A percentile compares a stretch with the other conserved stretches of the same genome.
Evolutionary conservation across 805 yeast genomes (phyloP).

Genomic region (Sugiyamaella smithiae): DNA sequence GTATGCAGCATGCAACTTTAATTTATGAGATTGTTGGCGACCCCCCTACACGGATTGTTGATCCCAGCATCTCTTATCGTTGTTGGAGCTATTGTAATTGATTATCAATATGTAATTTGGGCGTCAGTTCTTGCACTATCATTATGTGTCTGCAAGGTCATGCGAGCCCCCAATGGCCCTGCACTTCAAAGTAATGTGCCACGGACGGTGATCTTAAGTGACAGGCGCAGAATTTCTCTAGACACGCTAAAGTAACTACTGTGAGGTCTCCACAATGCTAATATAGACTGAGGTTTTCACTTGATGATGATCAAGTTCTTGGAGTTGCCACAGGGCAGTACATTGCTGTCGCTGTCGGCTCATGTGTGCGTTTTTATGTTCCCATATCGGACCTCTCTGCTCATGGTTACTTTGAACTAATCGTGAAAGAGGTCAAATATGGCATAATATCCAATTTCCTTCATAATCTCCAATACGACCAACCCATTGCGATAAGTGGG

Average conservation of each 20-base stretch:
- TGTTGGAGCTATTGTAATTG: slow-evolving; percentile 30
- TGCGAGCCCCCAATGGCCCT: slow-evolving; percentile 18
- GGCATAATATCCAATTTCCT: slow-evolving; percentile 81
- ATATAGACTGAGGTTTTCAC: not conserved
- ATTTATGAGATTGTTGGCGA: slow-evolving; percentile 21
- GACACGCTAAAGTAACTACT: too few relatives aligned
- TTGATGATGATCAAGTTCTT: slow-evolving; percentile 51
- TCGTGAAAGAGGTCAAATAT: slow-evolving; percentile 77
- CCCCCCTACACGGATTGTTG: slow-evolving; percentile 34
- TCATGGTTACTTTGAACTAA: slow-evolving; percentile 77
- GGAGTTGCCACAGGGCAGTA: slow-evolving; percentile 96
- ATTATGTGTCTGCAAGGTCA: slow-evolving; percentile 27
- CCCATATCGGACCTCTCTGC: slow-evolving; percentile 73
- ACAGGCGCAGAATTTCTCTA: too few relatives aligned
- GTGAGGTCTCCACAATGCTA: too few relatives aligned
- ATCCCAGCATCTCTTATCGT: slow-evolving; percentile 32
- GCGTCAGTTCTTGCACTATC: slow-evolving; percentile 24
- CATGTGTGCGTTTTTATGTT: slow-evolving; percentile 72
- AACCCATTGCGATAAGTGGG: slow-evolving; percentile 59
- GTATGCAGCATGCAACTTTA: slow-evolving; percentile 6
- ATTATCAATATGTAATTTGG: slow-evolving; percentile 25
- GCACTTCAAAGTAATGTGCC: too few relatives aligned
- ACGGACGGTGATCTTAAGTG: too few relatives aligned
- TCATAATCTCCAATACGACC: slow-evolving; percentile 74
- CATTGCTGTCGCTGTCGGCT: slow-evolving; percentile 72